Percentiles rank a stretch among this genome's conserved stretches.
Conservation (phyloP, 768 basidiomycete species). For the Mycena floridula region DNA sequence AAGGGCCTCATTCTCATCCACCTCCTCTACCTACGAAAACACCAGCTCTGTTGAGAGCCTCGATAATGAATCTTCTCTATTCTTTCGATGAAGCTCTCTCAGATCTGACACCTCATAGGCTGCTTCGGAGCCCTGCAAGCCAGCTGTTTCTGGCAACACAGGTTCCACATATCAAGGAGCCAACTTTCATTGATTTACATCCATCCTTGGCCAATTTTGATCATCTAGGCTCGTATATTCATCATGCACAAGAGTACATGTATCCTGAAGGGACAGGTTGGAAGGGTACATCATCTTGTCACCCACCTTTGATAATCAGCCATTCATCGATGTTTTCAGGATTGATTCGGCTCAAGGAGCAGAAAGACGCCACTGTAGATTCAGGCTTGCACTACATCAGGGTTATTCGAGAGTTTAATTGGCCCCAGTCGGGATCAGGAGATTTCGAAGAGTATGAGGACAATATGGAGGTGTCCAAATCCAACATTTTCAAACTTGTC, state of each 20-base stretch:
- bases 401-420: background rate
- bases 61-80: background rate
- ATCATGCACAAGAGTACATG: constrained; percentile 8
- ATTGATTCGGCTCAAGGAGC: background rate
- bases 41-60: background rate
- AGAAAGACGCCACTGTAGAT: background rate
- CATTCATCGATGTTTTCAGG: background rate
- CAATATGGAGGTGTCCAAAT: background rate
- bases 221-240: constrained; percentile 15
- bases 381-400: background rate
- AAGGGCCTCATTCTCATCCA: background rate
- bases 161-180: background rate
- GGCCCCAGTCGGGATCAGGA: background rate
- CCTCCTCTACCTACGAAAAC: background rate
- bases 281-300: constrained; percentile 12
- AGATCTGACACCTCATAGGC: background rate
- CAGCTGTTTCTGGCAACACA: background rate
- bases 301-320: background rate
- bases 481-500: constrained; percentile 3
- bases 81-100: background rate
- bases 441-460: background rate
- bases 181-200: constrained; percentile 9
- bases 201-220: constrained; percentile 16
- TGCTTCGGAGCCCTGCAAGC: background rate
- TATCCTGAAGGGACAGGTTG: constrained; percentile 19